Evolutionary conservation across 257 asterid genomes (phyloP).

Genomic region (Solanum medicagineum): DNA sequence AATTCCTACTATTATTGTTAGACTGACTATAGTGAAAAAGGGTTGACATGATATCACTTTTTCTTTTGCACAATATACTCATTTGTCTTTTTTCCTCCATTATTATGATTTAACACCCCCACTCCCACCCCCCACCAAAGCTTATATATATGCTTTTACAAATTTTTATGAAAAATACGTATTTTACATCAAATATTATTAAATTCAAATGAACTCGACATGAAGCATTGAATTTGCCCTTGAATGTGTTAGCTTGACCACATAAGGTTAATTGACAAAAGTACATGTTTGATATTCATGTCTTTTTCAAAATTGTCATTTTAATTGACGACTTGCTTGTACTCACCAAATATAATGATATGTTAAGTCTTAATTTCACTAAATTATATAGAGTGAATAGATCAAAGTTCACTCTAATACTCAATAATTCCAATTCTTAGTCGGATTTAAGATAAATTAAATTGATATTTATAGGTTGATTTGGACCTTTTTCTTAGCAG

Average conservation of each 20-base stretch:
- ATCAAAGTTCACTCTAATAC: not conserved
- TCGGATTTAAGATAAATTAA: too few species aligned
- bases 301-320: not conserved
- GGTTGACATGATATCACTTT: conserved; percentile 8
- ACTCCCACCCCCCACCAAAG: too few species aligned
- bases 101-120: not conserved
- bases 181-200: not conserved
- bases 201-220: not conserved
- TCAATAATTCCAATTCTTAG: not conserved
- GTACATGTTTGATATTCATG: not conserved
- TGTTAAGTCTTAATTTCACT: not conserved
- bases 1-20: not conserved
- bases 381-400: not conserved
- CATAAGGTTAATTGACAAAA: not conserved
- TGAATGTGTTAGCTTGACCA: not conserved
- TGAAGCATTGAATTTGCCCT: not conserved
- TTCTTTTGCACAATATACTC: not conserved
- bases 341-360: not conserved
- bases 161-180: too few species aligned
- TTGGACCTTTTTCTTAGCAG: too few species aligned
- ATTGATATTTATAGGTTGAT: not conserved
- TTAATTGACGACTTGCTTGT: not conserved
- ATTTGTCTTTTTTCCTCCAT: not conserved
- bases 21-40: not conserved
- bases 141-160: not conserved